Base-by-base conservation (phyloP, 805 yeast genomes). In the Teunomyces funiuensis region DNA sequence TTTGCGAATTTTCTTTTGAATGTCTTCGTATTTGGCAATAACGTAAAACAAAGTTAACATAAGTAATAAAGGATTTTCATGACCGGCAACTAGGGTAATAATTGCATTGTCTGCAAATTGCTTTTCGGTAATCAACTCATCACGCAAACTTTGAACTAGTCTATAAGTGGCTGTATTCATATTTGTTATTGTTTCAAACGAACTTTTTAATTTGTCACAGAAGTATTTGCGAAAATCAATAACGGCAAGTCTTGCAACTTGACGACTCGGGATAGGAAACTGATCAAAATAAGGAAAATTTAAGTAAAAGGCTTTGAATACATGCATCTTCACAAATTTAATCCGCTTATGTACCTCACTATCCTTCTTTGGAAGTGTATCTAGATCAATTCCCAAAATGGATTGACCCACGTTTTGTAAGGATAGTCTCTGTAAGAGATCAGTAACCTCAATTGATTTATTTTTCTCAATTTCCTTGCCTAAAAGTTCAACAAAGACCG, bases 71-170 rank as follows among this genome's bases (percentile, higher is more conserved):
- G 85, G 85, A 45, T 80, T 80, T 49, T 80, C 85, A 54, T 80
- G 85, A 0, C 84, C 85, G 0, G 85, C 85, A 33, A 80, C 75
- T 51, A 79, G 55, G 3, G 77, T 61, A 13, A 80, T 79, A 6
- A 77, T 72, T 13, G 77, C 64, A 54, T 80, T 80, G 51, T 80
- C 84, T 2, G 65, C 56, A 40, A 77, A 66, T 47, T 79, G 83
- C 37, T 69, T 65, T 39, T 67, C 58, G 2, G 74, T 62, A 2
- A 80, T 61, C 3, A 46, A 39, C 0, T 68, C 73, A 6, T 46
- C 45, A 5, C 66, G 55, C 30, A 63, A 56, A 1, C 79, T 77
- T 5, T 61, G 55, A 7, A 69, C 63, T 8, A 79, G 54, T 11
- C 42, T 18, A 39, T 66, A 68, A 1, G 74, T 73, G 0, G 73